phyloP scores from a whole-genome alignment of 441 rosid genomes.

The Hura crepitans region DNA sequence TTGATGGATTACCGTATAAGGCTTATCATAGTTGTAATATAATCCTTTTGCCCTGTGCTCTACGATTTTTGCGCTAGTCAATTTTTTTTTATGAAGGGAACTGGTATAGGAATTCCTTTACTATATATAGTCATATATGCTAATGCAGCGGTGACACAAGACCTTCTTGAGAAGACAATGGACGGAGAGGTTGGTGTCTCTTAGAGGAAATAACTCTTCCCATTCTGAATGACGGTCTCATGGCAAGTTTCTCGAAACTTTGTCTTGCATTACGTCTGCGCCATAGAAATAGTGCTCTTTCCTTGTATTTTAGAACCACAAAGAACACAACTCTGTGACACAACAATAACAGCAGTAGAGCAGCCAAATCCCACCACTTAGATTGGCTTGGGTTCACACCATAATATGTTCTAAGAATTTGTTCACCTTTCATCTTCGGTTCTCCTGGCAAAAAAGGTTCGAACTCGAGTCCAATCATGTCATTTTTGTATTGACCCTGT shows the following conservation, averaged over 20 bases:
- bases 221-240: constrained; percentile 29
- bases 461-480: constrained; percentile 18
- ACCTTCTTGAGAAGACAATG: constrained; percentile 75
- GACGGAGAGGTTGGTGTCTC: constrained; percentile 46
- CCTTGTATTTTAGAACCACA: constrained; percentile 54
- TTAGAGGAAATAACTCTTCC: not conserved
- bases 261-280: constrained; percentile 22
- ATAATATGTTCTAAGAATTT: constrained; percentile 42
- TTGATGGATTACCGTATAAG: too few relatives aligned
- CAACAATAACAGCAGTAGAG: constrained; percentile 47
- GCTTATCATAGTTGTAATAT: too few relatives aligned
- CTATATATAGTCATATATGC: too few relatives aligned
- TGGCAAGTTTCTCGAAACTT: constrained; percentile 19
- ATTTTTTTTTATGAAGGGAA: too few relatives aligned
- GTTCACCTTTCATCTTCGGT: constrained; percentile 55
- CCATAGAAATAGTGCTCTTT: constrained; percentile 38
- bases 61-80: too few relatives aligned
- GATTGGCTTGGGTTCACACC: constrained; percentile 45
- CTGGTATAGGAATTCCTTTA: too few relatives aligned
- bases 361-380: constrained; percentile 82
- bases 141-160: constrained; percentile 28
- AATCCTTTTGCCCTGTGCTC: too few relatives aligned
- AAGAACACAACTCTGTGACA: constrained; percentile 60
- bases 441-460: constrained; percentile 41
- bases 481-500: constrained; percentile 18